These are phyloP conservation scores for Tulasnella sp. DNA, from an alignment of 768 basidiomycete species.

Conservation along the genomic window DNA sequence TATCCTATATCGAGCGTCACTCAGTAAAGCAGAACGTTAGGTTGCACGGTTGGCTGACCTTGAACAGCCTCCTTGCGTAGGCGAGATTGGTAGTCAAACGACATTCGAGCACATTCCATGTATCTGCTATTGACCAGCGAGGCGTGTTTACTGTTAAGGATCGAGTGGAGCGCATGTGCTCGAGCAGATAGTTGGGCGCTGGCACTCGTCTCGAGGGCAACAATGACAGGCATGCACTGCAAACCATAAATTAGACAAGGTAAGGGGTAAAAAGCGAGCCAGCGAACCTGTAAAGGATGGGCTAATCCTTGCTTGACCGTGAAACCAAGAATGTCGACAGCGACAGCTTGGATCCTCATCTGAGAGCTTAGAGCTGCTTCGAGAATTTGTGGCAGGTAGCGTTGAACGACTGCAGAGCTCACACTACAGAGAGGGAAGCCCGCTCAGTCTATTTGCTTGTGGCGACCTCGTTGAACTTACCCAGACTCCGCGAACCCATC, in stretches of 20 bases:
- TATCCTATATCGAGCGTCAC: constrained; percentile 47
- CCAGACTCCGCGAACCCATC: constrained; percentile 96
- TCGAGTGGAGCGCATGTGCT: constrained; percentile 73
- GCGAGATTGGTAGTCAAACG: constrained; percentile 78
- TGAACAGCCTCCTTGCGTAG: constrained; percentile 46
- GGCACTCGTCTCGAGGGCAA: constrained; percentile 85
- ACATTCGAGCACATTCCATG: constrained; percentile 69
- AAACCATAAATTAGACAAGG: constrained; percentile 1
- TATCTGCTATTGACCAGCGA: constrained; percentile 85
- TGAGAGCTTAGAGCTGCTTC: constrained; percentile 72
- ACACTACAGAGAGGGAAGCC: constrained; percentile 50
- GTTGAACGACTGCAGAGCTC: constrained; percentile 90
- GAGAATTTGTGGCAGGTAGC: constrained; percentile 79
- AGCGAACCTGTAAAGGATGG: constrained; percentile 79
- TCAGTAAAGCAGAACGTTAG: background rate
- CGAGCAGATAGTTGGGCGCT: constrained; percentile 57
- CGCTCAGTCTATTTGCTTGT: background rate
- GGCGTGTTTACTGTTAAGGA: constrained; percentile 83
- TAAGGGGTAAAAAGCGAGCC: constrained; percentile 16
- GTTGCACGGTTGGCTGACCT: constrained; percentile 41
- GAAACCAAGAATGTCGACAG: constrained; percentile 86
- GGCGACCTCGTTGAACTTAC: constrained; percentile 44
- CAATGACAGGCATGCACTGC: constrained; percentile 85
- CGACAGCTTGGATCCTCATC: constrained; percentile 67
- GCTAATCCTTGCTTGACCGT: constrained; percentile 94